Evolutionary conservation across 768 basidiomycete species (phyloP).

Genomic region (Collybiopsis confluens): DNA sequence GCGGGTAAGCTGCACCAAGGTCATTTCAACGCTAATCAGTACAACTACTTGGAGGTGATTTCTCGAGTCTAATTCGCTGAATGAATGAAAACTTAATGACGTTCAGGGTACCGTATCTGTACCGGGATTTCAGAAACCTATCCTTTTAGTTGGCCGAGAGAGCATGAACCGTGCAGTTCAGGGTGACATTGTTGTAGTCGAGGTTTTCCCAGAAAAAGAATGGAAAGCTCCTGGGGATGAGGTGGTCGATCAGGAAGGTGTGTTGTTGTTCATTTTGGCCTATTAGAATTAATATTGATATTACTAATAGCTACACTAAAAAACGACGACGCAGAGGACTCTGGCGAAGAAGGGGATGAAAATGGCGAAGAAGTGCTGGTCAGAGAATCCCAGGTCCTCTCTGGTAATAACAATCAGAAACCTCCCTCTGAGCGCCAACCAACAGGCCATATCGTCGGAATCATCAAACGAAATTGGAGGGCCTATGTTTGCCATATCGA

Average conservation of each 20-base stretch:
- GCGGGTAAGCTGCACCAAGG: conserved; percentile 84
- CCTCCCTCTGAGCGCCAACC: conserved; percentile 67
- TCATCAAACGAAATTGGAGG: conserved; percentile 95
- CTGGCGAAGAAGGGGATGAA: conserved; percentile 52
- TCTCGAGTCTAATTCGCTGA: not conserved
- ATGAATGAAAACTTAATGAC: conserved; percentile 1
- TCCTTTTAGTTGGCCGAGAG: conserved; percentile 83
- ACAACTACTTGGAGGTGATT: conserved; percentile 89
- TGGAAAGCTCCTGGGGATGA: conserved; percentile 94
- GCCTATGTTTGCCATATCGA: conserved; percentile 98
- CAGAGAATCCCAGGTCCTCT: conserved; percentile 35
- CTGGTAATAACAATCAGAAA: conserved; percentile 30
- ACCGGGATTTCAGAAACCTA: conserved; percentile 66
- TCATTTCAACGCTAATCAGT: conserved; percentile 91
- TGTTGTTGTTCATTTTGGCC: conserved; percentile 17
- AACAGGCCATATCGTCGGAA: conserved; percentile 86
- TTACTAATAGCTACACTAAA: conserved; percentile 62
- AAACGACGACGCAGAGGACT: conserved; percentile 83
- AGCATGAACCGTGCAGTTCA: conserved; percentile 95
- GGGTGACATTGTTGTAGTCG: conserved; percentile 89
- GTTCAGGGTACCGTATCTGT: conserved; percentile 76
- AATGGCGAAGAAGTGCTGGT: conserved; percentile 32
- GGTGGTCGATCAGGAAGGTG: conserved; percentile 91
- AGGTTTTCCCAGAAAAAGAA: conserved; percentile 80
- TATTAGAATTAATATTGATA: not conserved